Conservation (phyloP, 2,329 filamentous ascomycete genomes). For the Xylariomycetidae sp. region DNA sequence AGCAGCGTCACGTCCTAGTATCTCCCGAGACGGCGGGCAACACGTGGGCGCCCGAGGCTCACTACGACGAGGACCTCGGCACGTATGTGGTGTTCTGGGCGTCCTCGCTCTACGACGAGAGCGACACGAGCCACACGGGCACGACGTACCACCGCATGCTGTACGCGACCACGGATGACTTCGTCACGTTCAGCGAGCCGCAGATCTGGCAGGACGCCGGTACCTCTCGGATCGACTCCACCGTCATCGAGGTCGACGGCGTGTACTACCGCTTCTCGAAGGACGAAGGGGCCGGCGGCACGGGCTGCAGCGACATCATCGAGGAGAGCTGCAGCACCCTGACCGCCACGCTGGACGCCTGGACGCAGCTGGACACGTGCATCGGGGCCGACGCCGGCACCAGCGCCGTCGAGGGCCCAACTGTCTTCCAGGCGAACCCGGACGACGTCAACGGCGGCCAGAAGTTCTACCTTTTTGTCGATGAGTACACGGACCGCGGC, state of each 20-base stretch:
- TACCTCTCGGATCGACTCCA: constrained; percentile 48
- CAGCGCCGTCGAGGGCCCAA: constrained; percentile 45
- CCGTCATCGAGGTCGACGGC: constrained; percentile 37
- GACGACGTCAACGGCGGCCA: constrained; percentile 46
- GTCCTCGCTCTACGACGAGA: constrained; percentile 37
- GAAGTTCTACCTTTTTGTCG: constrained; percentile 52
- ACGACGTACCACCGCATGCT: constrained; percentile 48
- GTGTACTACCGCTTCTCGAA: constrained; percentile 51
- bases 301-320: constrained; percentile 51
- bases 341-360: constrained; percentile 34
- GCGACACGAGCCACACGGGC: constrained; percentile 36
- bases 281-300: constrained; percentile 44
- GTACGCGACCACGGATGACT: constrained; percentile 45
- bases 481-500: constrained; percentile 46
- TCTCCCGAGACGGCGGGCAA: constrained; percentile 46
- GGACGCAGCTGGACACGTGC: constrained; percentile 41
- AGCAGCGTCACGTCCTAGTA: constrained; percentile 44
- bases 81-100: constrained; percentile 45
- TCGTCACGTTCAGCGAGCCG: constrained; percentile 43
- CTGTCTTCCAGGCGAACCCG: constrained; percentile 45
- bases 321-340: constrained; percentile 43
- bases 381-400: constrained; percentile 48
- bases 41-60: constrained; percentile 50
- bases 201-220: constrained; percentile 48
- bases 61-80: constrained; percentile 39